A percentile compares a stretch with the other conserved stretches of the same genome.
Evolutionary conservation across 257 asterid genomes (phyloP).

Genomic region (Knoxia roxburghii): DNA sequence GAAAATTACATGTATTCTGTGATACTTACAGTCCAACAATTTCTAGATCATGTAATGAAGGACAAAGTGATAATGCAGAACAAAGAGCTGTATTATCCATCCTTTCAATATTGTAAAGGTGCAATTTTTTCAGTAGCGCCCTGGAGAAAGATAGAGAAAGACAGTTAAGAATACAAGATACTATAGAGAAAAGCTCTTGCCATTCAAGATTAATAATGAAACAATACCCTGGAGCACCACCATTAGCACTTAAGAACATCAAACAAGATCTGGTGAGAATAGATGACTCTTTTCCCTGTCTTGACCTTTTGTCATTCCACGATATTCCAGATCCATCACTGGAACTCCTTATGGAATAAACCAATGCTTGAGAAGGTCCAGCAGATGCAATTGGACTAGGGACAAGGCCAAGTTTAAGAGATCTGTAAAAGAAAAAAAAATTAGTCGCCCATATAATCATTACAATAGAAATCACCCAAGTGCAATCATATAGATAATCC

Average conservation of each 20-base stretch:
- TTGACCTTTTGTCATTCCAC: slow-evolving; percentile 61
- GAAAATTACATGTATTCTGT: neutral
- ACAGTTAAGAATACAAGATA: neutral
- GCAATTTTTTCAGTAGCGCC: slow-evolving; percentile 57
- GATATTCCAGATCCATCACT: slow-evolving; percentile 59
- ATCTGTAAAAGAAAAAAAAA: slow-evolving; percentile 33
- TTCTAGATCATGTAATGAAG: slow-evolving; percentile 64
- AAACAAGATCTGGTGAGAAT: slow-evolving; percentile 71
- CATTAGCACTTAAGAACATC: slow-evolving; percentile 58
- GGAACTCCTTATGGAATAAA: slow-evolving; percentile 48
- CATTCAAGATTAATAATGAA: neutral
- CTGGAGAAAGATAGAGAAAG: slow-evolving; percentile 25
- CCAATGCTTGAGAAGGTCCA: slow-evolving; percentile 39
- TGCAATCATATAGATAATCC: neutral
- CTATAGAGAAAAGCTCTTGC: neutral
- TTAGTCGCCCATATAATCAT: neutral
- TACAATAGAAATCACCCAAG: neutral
- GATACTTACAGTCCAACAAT: slow-evolving; percentile 88
- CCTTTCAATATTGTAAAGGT: slow-evolving; percentile 78
- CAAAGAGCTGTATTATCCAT: slow-evolving; percentile 59
- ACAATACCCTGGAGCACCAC: slow-evolving; percentile 67
- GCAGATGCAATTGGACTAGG: slow-evolving; percentile 42
- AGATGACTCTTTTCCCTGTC: slow-evolving; percentile 65
- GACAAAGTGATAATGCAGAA: slow-evolving; percentile 68
- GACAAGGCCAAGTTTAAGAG: slow-evolving; percentile 72